Conservation (phyloP, 805 yeast genomes). For the Sungouiella thailandica region DNA sequence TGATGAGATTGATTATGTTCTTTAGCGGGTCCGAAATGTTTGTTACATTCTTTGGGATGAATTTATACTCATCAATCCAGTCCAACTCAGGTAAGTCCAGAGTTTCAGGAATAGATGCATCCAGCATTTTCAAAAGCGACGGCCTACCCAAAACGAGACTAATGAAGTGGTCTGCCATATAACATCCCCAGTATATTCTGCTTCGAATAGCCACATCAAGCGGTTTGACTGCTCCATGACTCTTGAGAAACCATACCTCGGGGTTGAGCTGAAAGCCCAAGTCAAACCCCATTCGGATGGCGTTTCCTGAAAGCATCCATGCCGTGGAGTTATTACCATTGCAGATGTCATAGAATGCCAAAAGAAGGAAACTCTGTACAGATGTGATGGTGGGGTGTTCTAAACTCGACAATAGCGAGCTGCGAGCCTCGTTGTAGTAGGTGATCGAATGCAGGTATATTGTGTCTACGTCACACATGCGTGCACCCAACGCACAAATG, state of each 20-base stretch:
- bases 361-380: constrained; percentile 51
- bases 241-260: constrained; percentile 49
- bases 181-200: constrained; percentile 64
- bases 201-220: constrained; percentile 53
- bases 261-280: constrained; percentile 62
- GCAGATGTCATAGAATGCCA: constrained; percentile 60
- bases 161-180: constrained; percentile 59
- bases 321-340: constrained; percentile 54
- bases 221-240: constrained; percentile 36
- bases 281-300: constrained; percentile 61
- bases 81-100: constrained; percentile 56
- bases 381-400: constrained; percentile 49
- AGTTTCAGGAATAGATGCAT: constrained; percentile 57
- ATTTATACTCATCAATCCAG: constrained; percentile 58
- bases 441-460: constrained; percentile 36
- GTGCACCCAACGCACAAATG: constrained; percentile 56
- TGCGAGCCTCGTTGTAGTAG: constrained; percentile 46
- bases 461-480: constrained; percentile 41
- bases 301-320: constrained; percentile 61
- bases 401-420: constrained; percentile 34
- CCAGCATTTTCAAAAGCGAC: constrained; percentile 47
- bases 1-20: constrained; percentile 37
- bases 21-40: constrained; percentile 42
- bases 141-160: constrained; percentile 58
- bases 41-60: constrained; percentile 22